Evolutionary conservation across 345 rosid genomes (phyloP), one percentile per base, ranked within the genome.

Genomic region (Citrus trifoliata): DNA sequence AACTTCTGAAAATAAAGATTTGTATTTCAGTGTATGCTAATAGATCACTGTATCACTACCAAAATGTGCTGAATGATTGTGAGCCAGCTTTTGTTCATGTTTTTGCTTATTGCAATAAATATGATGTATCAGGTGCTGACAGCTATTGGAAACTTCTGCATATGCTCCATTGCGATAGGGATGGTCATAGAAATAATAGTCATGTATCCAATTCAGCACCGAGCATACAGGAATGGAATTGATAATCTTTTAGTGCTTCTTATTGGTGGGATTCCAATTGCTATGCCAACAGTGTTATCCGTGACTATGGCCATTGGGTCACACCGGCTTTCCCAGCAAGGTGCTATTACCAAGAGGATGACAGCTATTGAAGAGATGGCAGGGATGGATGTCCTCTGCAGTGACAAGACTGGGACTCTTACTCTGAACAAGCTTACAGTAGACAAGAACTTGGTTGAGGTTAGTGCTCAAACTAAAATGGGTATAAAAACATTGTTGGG

Each of bases 361-460:
- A 93, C 97, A 10, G 94, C 97, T 40, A 93, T 93, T 10, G 97
- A 93, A 86, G 97, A 93, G 80, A 93, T 93, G 97, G 95, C 97
- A 46, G 97, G 97, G 62, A 93, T 93, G 93, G 94, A 93, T 83
- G 97, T 93, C 25, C 83, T 91, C 28, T 93, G 97, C 48, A 91
- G 97, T 78, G 97, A 93, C 83, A 93, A 93, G 86, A 93, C 97
- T 18, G 93, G 97, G 68, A 93, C 97, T 75, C 95, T 93, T 28
- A 93, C 97, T 18, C 95, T 93, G 61, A 93, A 93, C 89, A 93
- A 91, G 83, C 95, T 93, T 70, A 93, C 97, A 1, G 97, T 93
- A 28, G 97, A 93, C 82, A 93, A 79, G 72, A 87, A 80, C 85
- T 79, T 93, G 91, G 80, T 93, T 78, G 97, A 93, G 91, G 95